A percentile compares a stretch with the other conserved stretches of the same genome.
Conservation (phyloP, 257 asterid genomes). For the Linaria vulgaris region DNA sequence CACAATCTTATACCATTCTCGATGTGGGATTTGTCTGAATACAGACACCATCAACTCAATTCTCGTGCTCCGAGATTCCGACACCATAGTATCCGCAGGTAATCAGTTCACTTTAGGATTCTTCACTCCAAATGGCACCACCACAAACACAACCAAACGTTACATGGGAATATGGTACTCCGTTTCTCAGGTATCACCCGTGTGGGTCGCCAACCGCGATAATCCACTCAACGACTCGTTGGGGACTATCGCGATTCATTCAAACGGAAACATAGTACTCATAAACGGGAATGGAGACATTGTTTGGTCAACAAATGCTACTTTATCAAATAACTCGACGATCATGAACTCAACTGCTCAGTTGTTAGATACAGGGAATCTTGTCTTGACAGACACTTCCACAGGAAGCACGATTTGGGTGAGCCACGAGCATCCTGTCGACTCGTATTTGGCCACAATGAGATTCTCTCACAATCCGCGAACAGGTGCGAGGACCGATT, state of each 20-base stretch:
- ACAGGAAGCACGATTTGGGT: slow-evolving; percentile 10
- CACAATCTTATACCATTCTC: neutral
- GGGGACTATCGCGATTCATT: neutral
- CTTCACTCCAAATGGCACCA: slow-evolving; percentile 36
- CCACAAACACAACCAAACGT: slow-evolving; percentile 36
- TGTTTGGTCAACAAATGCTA: neutral
- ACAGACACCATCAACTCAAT: slow-evolving; percentile 33
- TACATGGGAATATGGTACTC: slow-evolving; percentile 28
- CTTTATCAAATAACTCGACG: neutral
- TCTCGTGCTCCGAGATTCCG: slow-evolving; percentile 29
- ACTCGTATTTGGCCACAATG: slow-evolving; percentile 26
- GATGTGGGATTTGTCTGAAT: neutral
- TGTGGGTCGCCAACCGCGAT: slow-evolving; percentile 9
- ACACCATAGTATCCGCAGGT: slow-evolving; percentile 22
- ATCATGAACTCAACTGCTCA: slow-evolving; percentile 11
- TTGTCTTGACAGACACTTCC: neutral
- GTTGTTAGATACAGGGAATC: slow-evolving; percentile 1
- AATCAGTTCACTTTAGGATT: slow-evolving; percentile 37
- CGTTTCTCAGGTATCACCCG: neutral
- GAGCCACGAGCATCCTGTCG: slow-evolving; percentile 30
- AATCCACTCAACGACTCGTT: neutral
- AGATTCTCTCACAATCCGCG: slow-evolving; percentile 24
- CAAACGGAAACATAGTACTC: neutral
- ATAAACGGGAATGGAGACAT: neutral
- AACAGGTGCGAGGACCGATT: slow-evolving; percentile 18